Evolutionary conservation across 129 eudicot genomes (phyloP), one percentile per base, ranked within the genome.

Genomic region (Centrapalus pauciflorus): DNA sequence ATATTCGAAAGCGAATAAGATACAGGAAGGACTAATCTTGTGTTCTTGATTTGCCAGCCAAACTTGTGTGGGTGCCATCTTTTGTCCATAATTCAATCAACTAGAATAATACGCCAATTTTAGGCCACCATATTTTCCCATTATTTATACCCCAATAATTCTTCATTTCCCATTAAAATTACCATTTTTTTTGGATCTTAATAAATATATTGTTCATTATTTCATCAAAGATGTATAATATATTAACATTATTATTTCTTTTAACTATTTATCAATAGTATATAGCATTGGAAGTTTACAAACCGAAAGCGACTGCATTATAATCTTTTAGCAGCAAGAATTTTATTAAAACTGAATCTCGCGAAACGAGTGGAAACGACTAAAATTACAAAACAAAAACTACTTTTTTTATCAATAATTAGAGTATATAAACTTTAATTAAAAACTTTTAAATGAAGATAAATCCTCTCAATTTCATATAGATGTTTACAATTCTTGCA

Each of bases 71-170:
- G 73, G 61, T 14, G 63, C 60, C 52, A 66, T 55, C 21, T 55
- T 65, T 64, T 74, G 79, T 74, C 73, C 79, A 74, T 37, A 74
- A 65, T 51, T 74, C 30, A 74, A 66, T 43, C 73, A 66, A 56
- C 32, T 65, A 56, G 73, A 65, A 32, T 32, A 74, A 74, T 30
- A 56, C 29, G 73, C 73, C 79, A 74, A 74, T 65, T 55, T 52
- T 37, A 41, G 50, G 57, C 41, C 70, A 64, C 29, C 29, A 46
- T 65, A 37, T 73, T 55, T 55, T n/a, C 19, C 52, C 12, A 46
- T 71, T 33, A 27, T 9, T 60, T 55, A 56, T 27, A 67, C 62
- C 69, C 62, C 69, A 66, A 65, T 78, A 57, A 67, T 65, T 66
- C 24, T 26, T 30, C 11, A 12, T 55, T 34, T 9, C 49, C 12